phyloP scores from a whole-genome alignment of 257 asterid species.

The Rubia yunnanensis region DNA sequence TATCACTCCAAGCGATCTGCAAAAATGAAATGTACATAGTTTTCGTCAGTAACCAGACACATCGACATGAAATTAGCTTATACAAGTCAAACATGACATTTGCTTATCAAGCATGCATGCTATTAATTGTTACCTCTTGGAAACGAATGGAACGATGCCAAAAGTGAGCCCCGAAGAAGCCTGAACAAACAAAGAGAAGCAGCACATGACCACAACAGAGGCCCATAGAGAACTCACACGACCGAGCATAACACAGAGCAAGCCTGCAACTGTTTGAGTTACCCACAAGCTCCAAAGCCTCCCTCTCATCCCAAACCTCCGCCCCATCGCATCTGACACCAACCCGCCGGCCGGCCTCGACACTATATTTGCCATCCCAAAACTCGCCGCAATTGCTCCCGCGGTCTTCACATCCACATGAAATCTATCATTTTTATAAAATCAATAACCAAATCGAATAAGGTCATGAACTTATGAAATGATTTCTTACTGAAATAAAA shows the following conservation, averaged over 20 bases:
- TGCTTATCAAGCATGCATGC: too few relatives aligned
- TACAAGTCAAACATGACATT: too few relatives aligned
- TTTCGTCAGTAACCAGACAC: too few relatives aligned
- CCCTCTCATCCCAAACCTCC: slow-evolving; percentile 53
- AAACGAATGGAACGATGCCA: slow-evolving; percentile 70
- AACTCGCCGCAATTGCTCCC: slow-evolving; percentile 53
- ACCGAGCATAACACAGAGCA: slow-evolving; percentile 34
- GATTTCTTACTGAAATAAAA: too few relatives aligned
- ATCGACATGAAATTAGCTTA: too few relatives aligned
- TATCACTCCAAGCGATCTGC: slow-evolving; percentile 48
- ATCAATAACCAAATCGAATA: too few relatives aligned
- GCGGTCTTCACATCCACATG: slow-evolving; percentile 29
- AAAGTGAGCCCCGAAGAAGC: slow-evolving; percentile 59
- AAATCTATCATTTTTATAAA: slow-evolving; percentile 19
- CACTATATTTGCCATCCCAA: slow-evolving; percentile 43
- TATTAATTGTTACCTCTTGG: slow-evolving; percentile 30
- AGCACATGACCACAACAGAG: slow-evolving; percentile 39
- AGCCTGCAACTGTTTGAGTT: slow-evolving; percentile 41
- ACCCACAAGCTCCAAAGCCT: slow-evolving; percentile 62
- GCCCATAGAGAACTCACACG: slow-evolving; percentile 28
- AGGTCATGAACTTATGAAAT: too few relatives aligned
- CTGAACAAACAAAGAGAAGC: slow-evolving; percentile 46
- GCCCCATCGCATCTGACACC: slow-evolving; percentile 44
- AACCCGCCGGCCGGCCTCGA: slow-evolving; percentile 54
- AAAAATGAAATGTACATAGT: not conserved